These are phyloP conservation scores for Talinum fruticosum DNA, from an alignment of 148 eudicot genomes.

Conservation along the genomic window DNA sequence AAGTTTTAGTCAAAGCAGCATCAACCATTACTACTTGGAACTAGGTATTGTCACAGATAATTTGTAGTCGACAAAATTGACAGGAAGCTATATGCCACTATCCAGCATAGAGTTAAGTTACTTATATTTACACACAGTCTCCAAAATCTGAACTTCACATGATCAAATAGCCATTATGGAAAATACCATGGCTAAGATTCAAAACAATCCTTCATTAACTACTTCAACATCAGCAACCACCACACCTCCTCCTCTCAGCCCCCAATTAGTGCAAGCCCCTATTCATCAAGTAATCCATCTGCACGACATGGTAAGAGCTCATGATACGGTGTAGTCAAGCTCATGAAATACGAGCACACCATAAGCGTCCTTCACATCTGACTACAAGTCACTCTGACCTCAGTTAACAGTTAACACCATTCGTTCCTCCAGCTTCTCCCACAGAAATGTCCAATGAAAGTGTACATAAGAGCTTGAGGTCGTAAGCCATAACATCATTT, in stretches of 20 bases:
- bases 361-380: neutral
- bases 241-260: no score
- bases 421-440: neutral
- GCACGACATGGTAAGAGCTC: neutral
- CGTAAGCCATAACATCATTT: neutral
- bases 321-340: neutral
- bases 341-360: neutral
- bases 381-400: neutral
- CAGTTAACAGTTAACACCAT: neutral
- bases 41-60: neutral
- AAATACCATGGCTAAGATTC: no score
- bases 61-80: neutral
- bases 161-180: no score
- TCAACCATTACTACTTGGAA: neutral
- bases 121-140: no score
- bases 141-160: no score
- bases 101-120: no score
- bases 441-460: neutral
- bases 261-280: neutral
- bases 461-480: neutral
- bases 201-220: no score
- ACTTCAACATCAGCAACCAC: no score
- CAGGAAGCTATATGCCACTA: neutral
- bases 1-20: neutral
- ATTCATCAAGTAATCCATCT: neutral